Conservation (phyloP, 2,329 filamentous ascomycete species). For the Lecanoromycetidae sp. region DNA sequence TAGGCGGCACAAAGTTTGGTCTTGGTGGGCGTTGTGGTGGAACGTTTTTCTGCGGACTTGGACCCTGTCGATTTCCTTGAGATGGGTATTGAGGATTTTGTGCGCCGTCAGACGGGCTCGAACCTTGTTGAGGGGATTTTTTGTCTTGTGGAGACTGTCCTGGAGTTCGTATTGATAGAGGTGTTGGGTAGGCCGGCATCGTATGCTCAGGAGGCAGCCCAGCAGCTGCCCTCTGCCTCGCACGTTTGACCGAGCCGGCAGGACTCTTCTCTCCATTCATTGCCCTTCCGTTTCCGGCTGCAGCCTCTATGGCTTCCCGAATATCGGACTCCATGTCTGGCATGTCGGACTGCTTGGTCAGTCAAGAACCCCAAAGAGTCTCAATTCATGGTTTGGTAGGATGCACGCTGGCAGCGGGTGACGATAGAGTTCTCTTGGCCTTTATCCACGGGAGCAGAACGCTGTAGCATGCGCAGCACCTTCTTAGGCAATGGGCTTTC, state of each 20-base stretch:
- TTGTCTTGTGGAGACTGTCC: slow-evolving; percentile 4
- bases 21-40: slow-evolving; percentile 17
- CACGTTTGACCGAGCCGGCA: slow-evolving; percentile 14
- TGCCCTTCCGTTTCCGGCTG: not conserved
- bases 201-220: slow-evolving; percentile 7
- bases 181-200: slow-evolving; percentile 4
- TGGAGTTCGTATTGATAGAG: slow-evolving; percentile 6
- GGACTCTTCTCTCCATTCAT: slow-evolving; percentile 13
- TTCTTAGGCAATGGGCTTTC: not conserved
- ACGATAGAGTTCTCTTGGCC: not conserved
- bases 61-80: slow-evolving; percentile 1
- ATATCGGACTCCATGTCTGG: slow-evolving; percentile 12
- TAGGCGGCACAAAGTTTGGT: slow-evolving; percentile 14
- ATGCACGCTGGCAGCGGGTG: not conserved
- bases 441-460: not conserved
- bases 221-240: slow-evolving; percentile 14
- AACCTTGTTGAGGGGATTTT: slow-evolving; percentile 6
- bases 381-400: slow-evolving; percentile 3
- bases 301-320: slow-evolving; percentile 3
- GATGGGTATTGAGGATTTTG: slow-evolving; percentile 3
- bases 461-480: not conserved
- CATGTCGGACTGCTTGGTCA: too few relatives aligned
- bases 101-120: slow-evolving; percentile 2
- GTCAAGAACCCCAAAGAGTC: not conserved
- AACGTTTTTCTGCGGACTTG: not conserved